Evolutionary conservation across 1,284 basidiomycete species (phyloP).

Genomic region (Cerrena zonata): DNA sequence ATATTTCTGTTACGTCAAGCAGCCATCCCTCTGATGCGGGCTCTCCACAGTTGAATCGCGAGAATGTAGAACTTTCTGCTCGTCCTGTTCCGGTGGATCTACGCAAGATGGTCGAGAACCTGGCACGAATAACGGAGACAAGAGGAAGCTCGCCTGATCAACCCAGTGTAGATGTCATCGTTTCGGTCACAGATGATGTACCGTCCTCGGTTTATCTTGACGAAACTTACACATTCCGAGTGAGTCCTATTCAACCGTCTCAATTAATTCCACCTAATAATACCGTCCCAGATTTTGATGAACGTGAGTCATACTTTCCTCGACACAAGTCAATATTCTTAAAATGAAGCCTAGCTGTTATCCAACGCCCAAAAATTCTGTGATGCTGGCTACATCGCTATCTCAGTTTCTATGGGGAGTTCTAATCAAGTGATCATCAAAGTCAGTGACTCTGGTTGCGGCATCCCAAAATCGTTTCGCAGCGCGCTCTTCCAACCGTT

Average conservation of each 20-base stretch:
- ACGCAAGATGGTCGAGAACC: slow-evolving; percentile 26
- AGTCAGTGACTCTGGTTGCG: slow-evolving; percentile 27
- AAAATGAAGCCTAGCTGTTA: slow-evolving; percentile 16
- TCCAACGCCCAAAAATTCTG: slow-evolving; percentile 31
- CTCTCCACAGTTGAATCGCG: slow-evolving; percentile 21
- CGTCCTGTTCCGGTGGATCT: slow-evolving; percentile 25
- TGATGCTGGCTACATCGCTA: slow-evolving; percentile 25
- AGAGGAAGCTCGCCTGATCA: slow-evolving; percentile 18
- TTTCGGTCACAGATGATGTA: slow-evolving; percentile 22
- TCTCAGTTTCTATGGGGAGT: slow-evolving; percentile 20
- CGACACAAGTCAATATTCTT: not conserved
- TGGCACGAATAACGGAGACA: slow-evolving; percentile 24
- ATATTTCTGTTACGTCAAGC: no score
- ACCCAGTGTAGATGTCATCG: slow-evolving; percentile 22
- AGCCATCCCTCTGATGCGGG: no score
- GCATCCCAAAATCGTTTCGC: slow-evolving; percentile 27
- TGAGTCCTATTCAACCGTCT: slow-evolving; percentile 10
- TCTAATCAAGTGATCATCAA: slow-evolving; percentile 18
- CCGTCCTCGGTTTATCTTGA: slow-evolving; percentile 24
- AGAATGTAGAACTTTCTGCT: slow-evolving; percentile 27
- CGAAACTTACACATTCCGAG: slow-evolving; percentile 27
- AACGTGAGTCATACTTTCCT: slow-evolving; percentile 20
- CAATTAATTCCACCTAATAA: not conserved
- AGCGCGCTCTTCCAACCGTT: slow-evolving; percentile 27
- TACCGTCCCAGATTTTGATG: slow-evolving; percentile 22